Conservation (phyloP, 805 yeast species). For the Nadsonia fulvescens region DNA sequence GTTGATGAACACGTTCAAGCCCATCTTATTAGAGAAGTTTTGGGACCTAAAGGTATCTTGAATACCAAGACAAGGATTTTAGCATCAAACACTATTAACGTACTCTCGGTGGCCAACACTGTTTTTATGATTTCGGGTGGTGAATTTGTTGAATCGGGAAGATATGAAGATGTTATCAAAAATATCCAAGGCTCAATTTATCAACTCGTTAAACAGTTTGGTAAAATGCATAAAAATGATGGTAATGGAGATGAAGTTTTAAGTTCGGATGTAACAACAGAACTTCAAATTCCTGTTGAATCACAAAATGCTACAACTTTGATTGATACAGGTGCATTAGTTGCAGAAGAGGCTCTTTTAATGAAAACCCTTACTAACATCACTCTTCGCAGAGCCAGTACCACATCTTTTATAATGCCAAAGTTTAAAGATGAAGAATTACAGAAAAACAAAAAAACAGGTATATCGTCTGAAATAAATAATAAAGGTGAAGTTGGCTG, state of each 20-base stretch:
- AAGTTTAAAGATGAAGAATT: no score
- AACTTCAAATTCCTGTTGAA: no score
- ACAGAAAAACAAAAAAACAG: slow-evolving; percentile 3
- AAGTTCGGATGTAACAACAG: no score
- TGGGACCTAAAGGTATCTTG: slow-evolving; percentile 56
- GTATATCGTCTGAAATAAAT: slow-evolving; percentile 1
- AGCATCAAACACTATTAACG: slow-evolving; percentile 70
- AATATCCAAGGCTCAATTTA: slow-evolving; percentile 7
- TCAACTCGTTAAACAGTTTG: slow-evolving; percentile 11
- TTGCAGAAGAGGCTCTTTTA: no score
- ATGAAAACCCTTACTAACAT: no score
- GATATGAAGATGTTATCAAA: slow-evolving; percentile 32
- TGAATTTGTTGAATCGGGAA: slow-evolving; percentile 32
- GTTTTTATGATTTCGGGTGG: slow-evolving; percentile 42
- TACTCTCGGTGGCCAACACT: slow-evolving; percentile 51
- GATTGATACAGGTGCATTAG: no score
- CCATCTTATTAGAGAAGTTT: slow-evolving; percentile 55
- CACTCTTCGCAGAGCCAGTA: no score
- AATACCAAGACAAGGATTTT: slow-evolving; percentile 52
- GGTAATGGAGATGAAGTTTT: no score
- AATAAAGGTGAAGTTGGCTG: slow-evolving; percentile 18
- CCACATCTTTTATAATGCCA: no score
- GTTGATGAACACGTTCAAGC: slow-evolving; percentile 95
- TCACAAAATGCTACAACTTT: no score
- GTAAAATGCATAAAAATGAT: slow-evolving; percentile 4